These are phyloP conservation scores for Pholiota adiposa DNA, from an alignment of 1,284 basidiomycete species.

Conservation along the genomic window DNA sequence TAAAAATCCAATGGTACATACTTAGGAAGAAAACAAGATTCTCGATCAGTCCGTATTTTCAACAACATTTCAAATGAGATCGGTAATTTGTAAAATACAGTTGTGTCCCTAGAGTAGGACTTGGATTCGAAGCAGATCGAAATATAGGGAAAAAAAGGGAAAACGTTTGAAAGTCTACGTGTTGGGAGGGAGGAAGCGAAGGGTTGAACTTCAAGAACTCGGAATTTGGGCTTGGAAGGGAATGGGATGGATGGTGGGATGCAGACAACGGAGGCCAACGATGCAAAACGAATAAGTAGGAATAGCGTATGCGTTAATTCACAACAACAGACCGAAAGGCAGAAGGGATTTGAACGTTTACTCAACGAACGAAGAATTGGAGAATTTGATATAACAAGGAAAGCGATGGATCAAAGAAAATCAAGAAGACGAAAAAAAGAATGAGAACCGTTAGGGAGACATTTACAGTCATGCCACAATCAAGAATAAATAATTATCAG, in stretches of 20 bases:
- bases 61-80: neutral
- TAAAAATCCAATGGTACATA: neutral
- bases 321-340: conserved; percentile 3
- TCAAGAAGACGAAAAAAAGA: conserved; percentile 10
- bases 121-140: neutral
- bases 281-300: conserved; percentile 9
- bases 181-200: neutral
- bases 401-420: conserved; percentile 2
- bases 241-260: neutral
- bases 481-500: conserved; percentile 11
- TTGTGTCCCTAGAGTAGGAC: conserved; percentile 6
- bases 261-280: neutral
- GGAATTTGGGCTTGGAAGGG: neutral
- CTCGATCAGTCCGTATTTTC: neutral
- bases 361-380: neutral
- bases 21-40: neutral
- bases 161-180: neutral
- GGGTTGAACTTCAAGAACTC: neutral
- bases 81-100: conserved; percentile 16
- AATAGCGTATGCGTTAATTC: conserved; percentile 10
- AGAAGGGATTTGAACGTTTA: neutral
- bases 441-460: neutral
- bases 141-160: conserved; percentile 2
- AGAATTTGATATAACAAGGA: conserved; percentile 8
- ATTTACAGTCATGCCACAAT: neutral